Evolutionary conservation across 164 flowering plant species (phyloP).

Genomic region (Umbellularia californica): DNA sequence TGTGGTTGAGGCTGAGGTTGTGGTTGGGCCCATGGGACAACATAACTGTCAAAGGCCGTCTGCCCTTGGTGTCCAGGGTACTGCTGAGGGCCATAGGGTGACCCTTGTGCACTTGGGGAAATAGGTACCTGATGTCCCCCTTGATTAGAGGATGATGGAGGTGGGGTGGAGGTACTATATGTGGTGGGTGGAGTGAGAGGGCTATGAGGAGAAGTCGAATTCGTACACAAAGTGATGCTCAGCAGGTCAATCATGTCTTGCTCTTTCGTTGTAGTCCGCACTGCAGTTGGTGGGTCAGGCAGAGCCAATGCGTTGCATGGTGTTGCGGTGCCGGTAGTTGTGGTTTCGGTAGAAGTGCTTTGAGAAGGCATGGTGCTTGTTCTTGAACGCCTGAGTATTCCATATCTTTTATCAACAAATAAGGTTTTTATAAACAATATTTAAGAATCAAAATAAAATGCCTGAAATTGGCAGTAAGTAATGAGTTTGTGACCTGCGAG

Average conservation of each 20-base stretch:
- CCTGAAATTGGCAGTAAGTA: not conserved
- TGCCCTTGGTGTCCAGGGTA: conserved; percentile 37
- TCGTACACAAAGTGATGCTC: conserved; percentile 66
- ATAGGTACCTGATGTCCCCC: conserved; percentile 34
- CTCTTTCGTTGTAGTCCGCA: conserved; percentile 46
- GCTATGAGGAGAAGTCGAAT: conserved; percentile 34
- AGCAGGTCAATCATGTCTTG: conserved; percentile 83
- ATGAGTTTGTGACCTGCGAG: conserved; percentile 57
- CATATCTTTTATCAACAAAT: not conserved
- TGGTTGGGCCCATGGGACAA: conserved; percentile 84
- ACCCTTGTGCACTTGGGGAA: conserved; percentile 27
- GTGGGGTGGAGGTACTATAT: conserved; percentile 11
- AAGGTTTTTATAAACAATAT: not conserved
- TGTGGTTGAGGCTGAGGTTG: conserved; percentile 17
- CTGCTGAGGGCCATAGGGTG: conserved; percentile 24
- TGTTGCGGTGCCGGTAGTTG: conserved; percentile 8
- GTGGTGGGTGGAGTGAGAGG: conserved; percentile 9
- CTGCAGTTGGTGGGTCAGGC: conserved; percentile 53
- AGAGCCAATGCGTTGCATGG: conserved; percentile 51
- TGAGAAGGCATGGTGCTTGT: conserved; percentile 27
- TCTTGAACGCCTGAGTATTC: conserved; percentile 59
- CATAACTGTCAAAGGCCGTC: conserved; percentile 45
- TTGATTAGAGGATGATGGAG: conserved; percentile 30
- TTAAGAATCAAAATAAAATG: not conserved
- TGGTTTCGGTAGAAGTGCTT: conserved; percentile 19